phyloP scores from a whole-genome alignment of 306 rosid genomes.

The Quercus aquifolioides region DNA sequence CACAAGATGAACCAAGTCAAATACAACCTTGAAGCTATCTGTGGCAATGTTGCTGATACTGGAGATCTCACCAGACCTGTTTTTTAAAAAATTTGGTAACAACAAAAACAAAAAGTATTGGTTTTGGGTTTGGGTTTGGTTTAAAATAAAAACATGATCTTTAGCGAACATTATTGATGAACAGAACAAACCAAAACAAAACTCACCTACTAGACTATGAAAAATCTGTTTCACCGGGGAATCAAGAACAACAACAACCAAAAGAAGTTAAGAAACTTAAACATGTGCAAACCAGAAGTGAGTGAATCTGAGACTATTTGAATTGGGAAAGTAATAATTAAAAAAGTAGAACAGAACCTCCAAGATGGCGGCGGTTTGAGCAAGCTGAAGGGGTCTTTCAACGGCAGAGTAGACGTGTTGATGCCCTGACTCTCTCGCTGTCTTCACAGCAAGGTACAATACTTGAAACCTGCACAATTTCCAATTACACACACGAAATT shows the following conservation, averaged over 20 bases:
- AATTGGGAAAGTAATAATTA: neutral
- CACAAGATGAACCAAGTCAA: conserved; percentile 80
- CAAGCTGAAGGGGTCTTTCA: conserved; percentile 58
- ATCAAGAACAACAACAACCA: neutral
- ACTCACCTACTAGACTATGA: conserved; percentile 89
- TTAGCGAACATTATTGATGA: neutral
- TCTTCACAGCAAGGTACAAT: conserved; percentile 47
- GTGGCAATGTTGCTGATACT: conserved; percentile 77
- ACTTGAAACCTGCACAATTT: conserved; percentile 60
- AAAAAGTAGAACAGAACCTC: conserved; percentile 41
- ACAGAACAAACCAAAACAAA: neutral
- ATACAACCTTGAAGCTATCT: conserved; percentile 69
- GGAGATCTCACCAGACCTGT: conserved; percentile 90
- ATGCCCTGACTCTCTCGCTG: conserved; percentile 61
- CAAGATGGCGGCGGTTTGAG: conserved; percentile 78
- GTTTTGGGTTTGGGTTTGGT: neutral
- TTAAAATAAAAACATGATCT: neutral
- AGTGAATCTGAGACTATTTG: neutral
- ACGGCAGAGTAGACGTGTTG: conserved; percentile 68
- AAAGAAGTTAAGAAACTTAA: neutral
- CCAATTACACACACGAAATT: neutral
- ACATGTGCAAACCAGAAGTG: neutral
- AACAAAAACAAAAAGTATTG: conserved; percentile 7
- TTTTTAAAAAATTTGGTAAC: neutral
- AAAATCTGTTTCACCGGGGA: conserved; percentile 54